These are phyloP conservation scores for Mortierella sp. DNA, from an alignment of 371 early-diverging fungal genomes.

Conservation along the genomic window DNA sequence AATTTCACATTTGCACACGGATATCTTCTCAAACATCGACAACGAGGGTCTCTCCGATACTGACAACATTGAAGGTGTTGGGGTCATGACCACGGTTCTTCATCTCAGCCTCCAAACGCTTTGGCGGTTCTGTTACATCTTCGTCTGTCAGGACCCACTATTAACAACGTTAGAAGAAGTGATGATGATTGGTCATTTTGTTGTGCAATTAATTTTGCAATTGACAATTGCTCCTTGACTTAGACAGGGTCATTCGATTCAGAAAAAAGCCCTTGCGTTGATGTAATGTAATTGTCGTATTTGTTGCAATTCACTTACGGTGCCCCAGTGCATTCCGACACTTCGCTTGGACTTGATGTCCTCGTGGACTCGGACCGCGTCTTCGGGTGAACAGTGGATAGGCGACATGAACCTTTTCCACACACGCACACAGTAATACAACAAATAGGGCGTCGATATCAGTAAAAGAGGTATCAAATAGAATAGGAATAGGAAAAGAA, in stretches of 20 bases:
- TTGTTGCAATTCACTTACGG: no score
- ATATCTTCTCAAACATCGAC: slow-evolving; percentile 29
- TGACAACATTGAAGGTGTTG: slow-evolving; percentile 66
- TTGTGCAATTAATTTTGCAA: background rate
- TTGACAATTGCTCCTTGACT: background rate
- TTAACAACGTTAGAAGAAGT: slow-evolving; percentile 16
- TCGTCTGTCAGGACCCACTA: slow-evolving; percentile 70
- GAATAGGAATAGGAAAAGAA: no score
- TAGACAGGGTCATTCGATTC: background rate
- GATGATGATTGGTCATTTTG: background rate
- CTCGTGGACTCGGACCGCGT: slow-evolving; percentile 82
- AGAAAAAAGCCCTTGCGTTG: background rate
- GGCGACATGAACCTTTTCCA: slow-evolving; percentile 68
- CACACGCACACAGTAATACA: background rate
- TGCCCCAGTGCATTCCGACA: slow-evolving; percentile 81
- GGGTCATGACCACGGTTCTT: slow-evolving; percentile 65
- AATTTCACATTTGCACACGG: background rate
- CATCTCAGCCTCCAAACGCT: slow-evolving; percentile 64
- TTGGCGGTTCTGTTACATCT: slow-evolving; percentile 70
- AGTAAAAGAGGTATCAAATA: no score
- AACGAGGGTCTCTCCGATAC: slow-evolving; percentile 70
- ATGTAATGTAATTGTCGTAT: background rate
- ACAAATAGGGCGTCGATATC: background rate
- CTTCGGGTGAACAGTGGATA: slow-evolving; percentile 83
- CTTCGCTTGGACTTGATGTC: slow-evolving; percentile 76